Evolutionary conservation across 2,329 filamentous ascomycete species (phyloP).

Genomic region (Chrysosporium keratinophilum): DNA sequence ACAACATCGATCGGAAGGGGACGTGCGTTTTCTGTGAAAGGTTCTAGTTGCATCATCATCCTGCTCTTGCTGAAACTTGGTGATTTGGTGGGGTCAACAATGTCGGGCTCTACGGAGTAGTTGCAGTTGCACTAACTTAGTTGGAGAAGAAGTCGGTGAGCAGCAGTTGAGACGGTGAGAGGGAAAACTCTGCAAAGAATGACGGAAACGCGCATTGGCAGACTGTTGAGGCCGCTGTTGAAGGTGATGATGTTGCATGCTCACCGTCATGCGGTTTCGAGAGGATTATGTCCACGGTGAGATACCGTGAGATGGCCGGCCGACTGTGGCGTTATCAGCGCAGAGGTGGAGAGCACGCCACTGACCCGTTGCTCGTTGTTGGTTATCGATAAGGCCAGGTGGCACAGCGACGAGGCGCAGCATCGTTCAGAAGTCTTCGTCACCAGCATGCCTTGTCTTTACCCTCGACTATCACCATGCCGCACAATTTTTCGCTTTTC

Average conservation of each 20-base stretch:
- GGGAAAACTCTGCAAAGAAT: not conserved
- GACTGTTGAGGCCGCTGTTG: not conserved
- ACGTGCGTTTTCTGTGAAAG: not conserved
- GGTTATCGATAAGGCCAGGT: slow-evolving; percentile 3
- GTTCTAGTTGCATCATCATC: not conserved
- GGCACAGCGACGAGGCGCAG: slow-evolving; percentile 4
- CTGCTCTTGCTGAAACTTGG: not conserved
- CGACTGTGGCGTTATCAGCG: too few species aligned
- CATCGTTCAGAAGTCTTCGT: not conserved
- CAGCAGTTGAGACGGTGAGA: not conserved
- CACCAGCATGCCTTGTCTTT: too few species aligned
- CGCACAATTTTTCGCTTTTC: not conserved
- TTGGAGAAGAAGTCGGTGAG: slow-evolving; percentile 1
- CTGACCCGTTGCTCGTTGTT: not conserved
- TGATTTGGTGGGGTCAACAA: not conserved
- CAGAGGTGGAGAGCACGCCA: not conserved
- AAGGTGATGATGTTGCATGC: not conserved
- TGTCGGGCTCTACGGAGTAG: too few species aligned
- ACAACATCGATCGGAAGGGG: not conserved
- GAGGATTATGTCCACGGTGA: too few species aligned
- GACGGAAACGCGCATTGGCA: not conserved
- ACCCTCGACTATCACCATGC: too few species aligned
- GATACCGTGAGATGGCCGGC: too few species aligned
- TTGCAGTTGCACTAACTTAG: too few species aligned
- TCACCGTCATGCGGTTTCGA: too few species aligned